phyloP scores from a whole-genome alignment of 2,329 filamentous ascomycete species.

The Colletotrichum godetiae region DNA sequence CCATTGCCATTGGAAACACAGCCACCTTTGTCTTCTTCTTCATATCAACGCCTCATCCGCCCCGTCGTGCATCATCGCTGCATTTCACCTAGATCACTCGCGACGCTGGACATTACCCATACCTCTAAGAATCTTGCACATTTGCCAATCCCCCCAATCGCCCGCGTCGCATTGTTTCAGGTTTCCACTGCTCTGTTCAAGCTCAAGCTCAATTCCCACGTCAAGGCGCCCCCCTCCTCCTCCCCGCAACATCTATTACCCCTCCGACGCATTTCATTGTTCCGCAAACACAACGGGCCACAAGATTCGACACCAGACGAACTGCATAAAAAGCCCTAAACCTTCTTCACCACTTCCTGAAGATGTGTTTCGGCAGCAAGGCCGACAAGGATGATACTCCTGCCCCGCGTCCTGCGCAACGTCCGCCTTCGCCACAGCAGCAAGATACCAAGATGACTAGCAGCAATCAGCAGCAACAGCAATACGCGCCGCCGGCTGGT shows the following conservation, averaged over 20 bases:
- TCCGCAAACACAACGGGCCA: neutral
- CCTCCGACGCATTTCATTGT: neutral
- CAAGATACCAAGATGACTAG: conserved; percentile 39
- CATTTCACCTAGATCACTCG: neutral
- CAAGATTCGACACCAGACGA: conserved; percentile 18
- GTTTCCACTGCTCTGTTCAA: neutral
- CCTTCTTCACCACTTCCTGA: neutral
- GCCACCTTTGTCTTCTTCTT: conserved; percentile 16
- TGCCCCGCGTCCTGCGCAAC: conserved; percentile 52
- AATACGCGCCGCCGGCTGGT: conserved; percentile 40
- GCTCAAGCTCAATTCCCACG: conserved; percentile 22
- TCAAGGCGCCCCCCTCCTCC: conserved; percentile 13
- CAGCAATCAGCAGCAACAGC: conserved; percentile 38
- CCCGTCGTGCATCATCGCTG: neutral
- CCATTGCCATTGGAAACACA: neutral
- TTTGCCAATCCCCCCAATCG: neutral
- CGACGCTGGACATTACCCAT: neutral
- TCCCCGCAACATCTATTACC: neutral
- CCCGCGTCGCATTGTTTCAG: conserved; percentile 13
- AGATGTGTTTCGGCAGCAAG: conserved; percentile 64
- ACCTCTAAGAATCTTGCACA: neutral
- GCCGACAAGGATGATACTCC: conserved; percentile 52
- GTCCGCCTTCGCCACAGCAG: conserved; percentile 26
- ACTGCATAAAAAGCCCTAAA: conserved; percentile 16
- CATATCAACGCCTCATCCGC: conserved; percentile 12